Evolutionary conservation across 2,329 filamentous ascomycete species (phyloP).

Genomic region (Nemania abortiva): DNA sequence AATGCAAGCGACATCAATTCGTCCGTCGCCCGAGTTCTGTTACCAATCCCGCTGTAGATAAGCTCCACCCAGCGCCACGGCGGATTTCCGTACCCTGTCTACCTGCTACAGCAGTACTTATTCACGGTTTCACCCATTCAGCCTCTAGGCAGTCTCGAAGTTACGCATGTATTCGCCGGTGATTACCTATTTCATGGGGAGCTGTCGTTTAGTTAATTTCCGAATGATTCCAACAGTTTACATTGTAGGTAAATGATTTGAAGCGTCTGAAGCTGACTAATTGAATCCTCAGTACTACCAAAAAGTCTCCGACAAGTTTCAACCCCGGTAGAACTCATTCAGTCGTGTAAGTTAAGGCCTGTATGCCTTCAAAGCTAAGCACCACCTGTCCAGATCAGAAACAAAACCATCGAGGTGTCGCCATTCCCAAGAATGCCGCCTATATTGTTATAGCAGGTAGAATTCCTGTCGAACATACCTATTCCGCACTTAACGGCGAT

Average conservation of each 20-base stretch:
- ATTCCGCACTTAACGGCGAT: too few species aligned
- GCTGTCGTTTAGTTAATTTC: not conserved
- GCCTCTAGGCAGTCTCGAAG: too few species aligned
- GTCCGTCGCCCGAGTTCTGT: constrained; percentile 18
- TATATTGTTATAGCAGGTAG: too few species aligned
- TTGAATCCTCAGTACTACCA: too few species aligned
- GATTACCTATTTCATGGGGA: not conserved
- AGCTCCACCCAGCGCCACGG: constrained; percentile 2
- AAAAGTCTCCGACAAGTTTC: too few species aligned
- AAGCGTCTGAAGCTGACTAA: not conserved
- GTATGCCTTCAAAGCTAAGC: too few species aligned
- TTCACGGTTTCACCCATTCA: not conserved
- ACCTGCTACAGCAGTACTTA: not conserved
- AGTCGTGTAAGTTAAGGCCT: too few species aligned
- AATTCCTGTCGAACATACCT: too few species aligned
- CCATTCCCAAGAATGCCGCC: too few species aligned
- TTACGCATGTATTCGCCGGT: not conserved
- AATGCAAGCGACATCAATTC: constrained; percentile 1
- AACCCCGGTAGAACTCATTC: too few species aligned
- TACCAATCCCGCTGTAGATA: not conserved
- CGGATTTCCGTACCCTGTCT: constrained; percentile 22
- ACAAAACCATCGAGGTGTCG: too few species aligned
- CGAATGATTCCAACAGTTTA: not conserved
- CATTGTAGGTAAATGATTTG: not conserved
- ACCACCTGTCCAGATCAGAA: too few species aligned